Evolutionary conservation across 306 rosid species (phyloP).

Genomic region (Glycine latifolia): DNA sequence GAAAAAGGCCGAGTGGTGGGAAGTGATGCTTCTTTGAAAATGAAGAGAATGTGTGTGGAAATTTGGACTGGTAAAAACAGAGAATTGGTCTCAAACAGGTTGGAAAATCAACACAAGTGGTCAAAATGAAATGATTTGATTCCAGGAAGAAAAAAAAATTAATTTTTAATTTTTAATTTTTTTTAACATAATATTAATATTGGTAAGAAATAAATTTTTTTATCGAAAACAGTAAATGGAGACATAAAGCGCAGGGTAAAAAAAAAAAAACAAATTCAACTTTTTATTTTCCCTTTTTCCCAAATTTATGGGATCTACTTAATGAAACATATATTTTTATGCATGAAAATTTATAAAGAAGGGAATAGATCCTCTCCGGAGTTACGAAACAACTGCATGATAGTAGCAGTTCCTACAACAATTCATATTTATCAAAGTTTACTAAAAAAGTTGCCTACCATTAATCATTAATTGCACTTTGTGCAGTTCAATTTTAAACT

Average conservation of each 20-base stretch:
- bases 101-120: slow-evolving; percentile 48
- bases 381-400: too few species aligned
- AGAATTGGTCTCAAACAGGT: slow-evolving; percentile 34
- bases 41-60: slow-evolving; percentile 9
- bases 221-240: too few species aligned
- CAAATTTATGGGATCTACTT: background rate
- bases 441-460: too few species aligned
- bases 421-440: too few species aligned
- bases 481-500: too few species aligned
- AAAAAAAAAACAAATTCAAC: background rate
- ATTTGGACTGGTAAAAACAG: slow-evolving; percentile 21
- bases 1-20: slow-evolving; percentile 12
- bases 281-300: background rate
- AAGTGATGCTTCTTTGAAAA: slow-evolving; percentile 40
- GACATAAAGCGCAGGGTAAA: too few species aligned
- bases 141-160: background rate
- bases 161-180: too few species aligned
- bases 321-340: background rate
- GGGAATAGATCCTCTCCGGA: too few species aligned
- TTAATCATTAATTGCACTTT: too few species aligned
- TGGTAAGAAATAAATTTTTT: too few species aligned
- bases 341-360: background rate
- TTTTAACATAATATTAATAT: background rate
- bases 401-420: too few species aligned
- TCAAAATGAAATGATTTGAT: slow-evolving; percentile 25